These are phyloP conservation scores for Chaetoceros tenuissimus DNA, from an alignment of 108 stramenopile genomes.

Conservation along the genomic window DNA sequence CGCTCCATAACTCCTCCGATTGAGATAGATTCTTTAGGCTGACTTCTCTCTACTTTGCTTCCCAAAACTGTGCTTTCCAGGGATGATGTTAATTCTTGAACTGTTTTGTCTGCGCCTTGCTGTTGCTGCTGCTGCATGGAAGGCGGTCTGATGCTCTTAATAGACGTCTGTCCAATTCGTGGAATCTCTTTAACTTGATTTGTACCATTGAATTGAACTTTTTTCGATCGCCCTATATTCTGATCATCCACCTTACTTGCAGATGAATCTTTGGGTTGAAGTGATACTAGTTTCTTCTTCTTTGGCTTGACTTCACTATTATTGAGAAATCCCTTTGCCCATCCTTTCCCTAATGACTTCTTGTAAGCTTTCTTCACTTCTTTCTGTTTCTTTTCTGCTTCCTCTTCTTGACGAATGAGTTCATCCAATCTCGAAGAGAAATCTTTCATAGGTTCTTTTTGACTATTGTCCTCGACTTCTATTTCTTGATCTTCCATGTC, in stretches of 20 bases:
- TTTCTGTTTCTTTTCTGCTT: conserved; percentile 4
- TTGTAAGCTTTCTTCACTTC: not conserved
- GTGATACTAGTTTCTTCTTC: conserved; percentile 1
- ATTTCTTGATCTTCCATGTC: not conserved
- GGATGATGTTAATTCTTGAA: not conserved
- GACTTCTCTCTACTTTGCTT: too few species aligned
- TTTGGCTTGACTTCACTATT: not conserved
- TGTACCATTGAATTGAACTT: not conserved
- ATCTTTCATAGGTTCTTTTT: conserved; percentile 1
- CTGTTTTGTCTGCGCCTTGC: not conserved
- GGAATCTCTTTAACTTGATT: conserved; percentile 13
- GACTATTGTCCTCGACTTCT: not conserved
- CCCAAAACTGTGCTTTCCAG: too few species aligned
- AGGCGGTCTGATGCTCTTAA: conserved; percentile 6
- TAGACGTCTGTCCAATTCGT: conserved; percentile 18
- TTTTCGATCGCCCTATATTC: not conserved
- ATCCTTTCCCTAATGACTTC: conserved; percentile 11
- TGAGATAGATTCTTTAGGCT: conserved; percentile 6
- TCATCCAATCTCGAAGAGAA: conserved; percentile 26
- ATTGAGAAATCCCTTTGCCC: conserved; percentile 31
- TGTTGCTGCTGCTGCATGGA: not conserved
- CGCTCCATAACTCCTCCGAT: conserved; percentile 12
- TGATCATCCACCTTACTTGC: not conserved
- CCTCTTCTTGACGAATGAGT: conserved; percentile 22
- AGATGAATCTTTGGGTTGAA: not conserved